Base-by-base conservation (phyloP, 2,329 filamentous ascomycete species). In the Fusarium devonianum region DNA sequence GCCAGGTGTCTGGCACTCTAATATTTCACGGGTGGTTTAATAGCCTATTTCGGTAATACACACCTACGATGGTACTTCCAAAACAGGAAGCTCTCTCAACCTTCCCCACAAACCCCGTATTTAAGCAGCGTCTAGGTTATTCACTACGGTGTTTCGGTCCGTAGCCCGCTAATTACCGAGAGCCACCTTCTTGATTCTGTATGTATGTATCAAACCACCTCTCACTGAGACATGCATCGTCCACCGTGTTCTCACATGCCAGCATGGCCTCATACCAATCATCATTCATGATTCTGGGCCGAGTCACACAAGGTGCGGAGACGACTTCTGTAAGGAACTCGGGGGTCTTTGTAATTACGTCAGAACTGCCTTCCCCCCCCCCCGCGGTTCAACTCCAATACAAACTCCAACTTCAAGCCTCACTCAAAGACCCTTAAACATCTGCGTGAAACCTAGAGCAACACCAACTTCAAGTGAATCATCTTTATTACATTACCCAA, bases 341-440 rank as follows among this genome's bases (percentile, higher is more conserved):
- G 14, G 11, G 17, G 29, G 9, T 32, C 12, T 1, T 7, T 22
- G 35, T 36, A 51, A 60, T 60, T 59, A 60, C 56, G 56, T 60
- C 56, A 60, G 47, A 30, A n/a, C n/a, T n/a, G n/a, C n/a, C 21
- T 6, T 23, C 21, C 10, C 21, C 17, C 14, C 52, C 39, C 56
- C 56, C 56, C 56, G 56, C 55, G 46, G 26, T 43, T 34, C 30
- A 19, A 22, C 22, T 22, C 14, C n/a, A 19, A 42, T 14, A 16
- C 22, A 6, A 28, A 28, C 25, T n/a, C n/a, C n/a, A n/a, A n/a
- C n/a, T n/a, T n/a, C n/a, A n/a, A n/a, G n/a, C n/a, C n/a, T n/a
- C n/a, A n/a, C n/a, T n/a, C n/a, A 28, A 28, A n/a, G 12, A 28
- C 21, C 21, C 21, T 23, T 23, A 10, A 28, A n/a, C 40, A 28